phyloP scores from a whole-genome alignment of 257 asterid genomes.

The Misopates orontium region DNA sequence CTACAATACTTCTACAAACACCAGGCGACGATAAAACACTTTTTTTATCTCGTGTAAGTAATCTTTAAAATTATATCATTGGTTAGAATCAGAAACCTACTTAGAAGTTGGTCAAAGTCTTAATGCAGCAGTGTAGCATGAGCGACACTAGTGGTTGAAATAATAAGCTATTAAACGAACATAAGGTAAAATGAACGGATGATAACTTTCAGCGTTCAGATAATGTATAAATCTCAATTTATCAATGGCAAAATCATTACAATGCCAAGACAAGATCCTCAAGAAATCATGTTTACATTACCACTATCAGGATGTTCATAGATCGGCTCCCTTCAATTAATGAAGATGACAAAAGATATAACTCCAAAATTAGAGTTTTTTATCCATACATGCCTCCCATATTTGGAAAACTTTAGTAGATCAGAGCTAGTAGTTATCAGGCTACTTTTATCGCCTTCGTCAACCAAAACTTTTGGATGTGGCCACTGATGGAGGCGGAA shows the following conservation, averaged over 20 bases:
- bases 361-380: neutral
- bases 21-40: neutral
- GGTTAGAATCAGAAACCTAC: too few species aligned
- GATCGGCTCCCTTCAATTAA: too few species aligned
- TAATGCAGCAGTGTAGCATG: neutral
- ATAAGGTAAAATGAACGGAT: conserved; percentile 4
- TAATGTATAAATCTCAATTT: too few species aligned
- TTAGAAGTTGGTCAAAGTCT: too few species aligned
- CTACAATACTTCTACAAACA: neutral
- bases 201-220: too few species aligned
- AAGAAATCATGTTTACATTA: too few species aligned
- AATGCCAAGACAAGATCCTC: too few species aligned
- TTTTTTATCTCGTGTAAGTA: neutral
- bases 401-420: neutral
- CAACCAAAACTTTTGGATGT: conserved; percentile 18
- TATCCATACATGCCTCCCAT: neutral
- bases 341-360: conserved; percentile 5
- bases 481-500: neutral
- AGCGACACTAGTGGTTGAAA: conserved; percentile 18
- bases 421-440: neutral
- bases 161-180: conserved; percentile 5
- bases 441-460: conserved; percentile 2
- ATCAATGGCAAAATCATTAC: too few species aligned
- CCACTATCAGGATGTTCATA: too few species aligned
- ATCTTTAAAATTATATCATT: too few species aligned